Conservation (phyloP, 148 eudicot genomes). For the Fallopia convolvulus region DNA sequence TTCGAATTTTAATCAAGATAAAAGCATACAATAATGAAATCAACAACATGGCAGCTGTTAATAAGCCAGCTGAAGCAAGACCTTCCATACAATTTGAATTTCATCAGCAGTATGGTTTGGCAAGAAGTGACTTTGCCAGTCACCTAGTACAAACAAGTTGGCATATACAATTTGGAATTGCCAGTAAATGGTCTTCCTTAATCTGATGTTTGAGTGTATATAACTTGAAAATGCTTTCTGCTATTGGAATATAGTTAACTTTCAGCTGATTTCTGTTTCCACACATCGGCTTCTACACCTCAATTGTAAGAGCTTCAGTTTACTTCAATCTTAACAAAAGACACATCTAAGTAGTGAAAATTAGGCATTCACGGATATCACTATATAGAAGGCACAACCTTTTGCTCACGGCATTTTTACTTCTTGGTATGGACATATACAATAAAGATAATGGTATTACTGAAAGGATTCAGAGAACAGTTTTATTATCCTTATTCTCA, state of each 20-base stretch:
- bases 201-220: background rate
- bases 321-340: background rate
- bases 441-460: background rate
- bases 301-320: background rate
- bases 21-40: background rate
- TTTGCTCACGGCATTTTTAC: background rate
- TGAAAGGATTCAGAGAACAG: conserved; percentile 1
- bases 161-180: background rate
- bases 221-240: background rate
- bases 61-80: background rate
- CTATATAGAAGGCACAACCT: background rate
- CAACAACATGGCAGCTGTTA: background rate
- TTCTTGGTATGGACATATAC: background rate
- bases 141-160: background rate
- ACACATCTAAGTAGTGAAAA: background rate
- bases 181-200: background rate
- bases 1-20: background rate
- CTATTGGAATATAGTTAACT: background rate
- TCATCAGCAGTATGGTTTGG: background rate
- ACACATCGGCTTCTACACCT: background rate
- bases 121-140: background rate
- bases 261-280: background rate
- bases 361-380: background rate
- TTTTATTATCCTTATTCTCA: background rate
- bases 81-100: background rate